Conservation (phyloP, 2,329 filamentous ascomycete species). For the Diaporthe destruens region DNA sequence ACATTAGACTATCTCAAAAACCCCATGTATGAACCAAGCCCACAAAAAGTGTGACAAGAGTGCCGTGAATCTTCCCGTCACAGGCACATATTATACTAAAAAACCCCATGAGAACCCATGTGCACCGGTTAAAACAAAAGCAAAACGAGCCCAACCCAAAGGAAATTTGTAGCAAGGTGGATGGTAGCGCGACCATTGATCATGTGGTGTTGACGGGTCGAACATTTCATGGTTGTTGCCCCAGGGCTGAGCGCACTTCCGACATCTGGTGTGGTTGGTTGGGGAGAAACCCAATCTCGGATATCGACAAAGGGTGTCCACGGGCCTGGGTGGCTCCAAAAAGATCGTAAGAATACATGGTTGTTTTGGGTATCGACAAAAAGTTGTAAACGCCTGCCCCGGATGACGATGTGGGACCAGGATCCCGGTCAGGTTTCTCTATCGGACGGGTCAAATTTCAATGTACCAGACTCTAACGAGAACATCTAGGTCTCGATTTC, state of each 20-base stretch:
- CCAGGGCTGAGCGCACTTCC: background rate
- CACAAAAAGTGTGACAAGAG: constrained; percentile 27
- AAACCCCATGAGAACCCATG: constrained; percentile 33
- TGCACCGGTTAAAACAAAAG: constrained; percentile 35
- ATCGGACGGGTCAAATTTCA: constrained; percentile 10
- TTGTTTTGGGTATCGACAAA: constrained; percentile 43
- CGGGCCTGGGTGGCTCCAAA: constrained; percentile 26
- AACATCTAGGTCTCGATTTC: constrained; percentile 56
- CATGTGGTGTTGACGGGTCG: constrained; percentile 2
- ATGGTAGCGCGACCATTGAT: constrained; percentile 10
- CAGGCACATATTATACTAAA: constrained; percentile 41
- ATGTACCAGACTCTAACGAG: constrained; percentile 4
- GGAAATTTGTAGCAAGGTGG: constrained; percentile 28
- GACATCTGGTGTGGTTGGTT: background rate
- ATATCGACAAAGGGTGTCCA: constrained; percentile 25
- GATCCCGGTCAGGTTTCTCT: constrained; percentile 16
- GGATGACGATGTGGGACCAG: constrained; percentile 18
- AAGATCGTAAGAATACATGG: constrained; percentile 42
- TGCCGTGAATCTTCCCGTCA: constrained; percentile 40
- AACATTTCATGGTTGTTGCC: constrained; percentile 11
- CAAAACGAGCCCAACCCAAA: constrained; percentile 36
- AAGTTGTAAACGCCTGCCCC: constrained; percentile 38
- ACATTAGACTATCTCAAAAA: constrained; percentile 41
- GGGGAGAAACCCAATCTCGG: background rate
- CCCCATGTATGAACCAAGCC: constrained; percentile 39